Conservation (phyloP, 495 filamentous ascomycete species). For the Neurospora sp. region DNA sequence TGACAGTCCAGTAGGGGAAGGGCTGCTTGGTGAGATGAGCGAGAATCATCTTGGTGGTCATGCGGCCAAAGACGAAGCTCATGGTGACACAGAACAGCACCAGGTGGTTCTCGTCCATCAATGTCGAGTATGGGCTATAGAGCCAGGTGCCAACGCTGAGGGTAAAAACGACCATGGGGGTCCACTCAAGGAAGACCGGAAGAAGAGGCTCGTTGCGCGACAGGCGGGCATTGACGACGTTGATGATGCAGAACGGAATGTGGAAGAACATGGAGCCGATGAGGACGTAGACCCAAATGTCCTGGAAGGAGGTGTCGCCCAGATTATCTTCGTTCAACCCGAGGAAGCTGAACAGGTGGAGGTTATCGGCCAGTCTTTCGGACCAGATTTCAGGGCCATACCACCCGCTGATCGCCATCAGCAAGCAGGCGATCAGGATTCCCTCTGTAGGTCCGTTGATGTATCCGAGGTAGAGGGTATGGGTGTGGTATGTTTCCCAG, state of each 20-base stretch:
- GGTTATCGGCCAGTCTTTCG: conserved; percentile 50
- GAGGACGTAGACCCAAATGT: conserved; percentile 80
- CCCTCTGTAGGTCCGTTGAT: conserved; percentile 98
- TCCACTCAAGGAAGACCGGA: conserved; percentile 90
- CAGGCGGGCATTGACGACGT: conserved; percentile 70
- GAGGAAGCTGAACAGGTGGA: conserved; percentile 25
- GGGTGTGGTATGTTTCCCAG: conserved; percentile 98
- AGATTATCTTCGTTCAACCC: conserved; percentile 43
- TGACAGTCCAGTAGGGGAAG: conserved; percentile 92
- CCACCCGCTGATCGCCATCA: conserved; percentile 79
- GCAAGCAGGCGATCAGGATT: conserved; percentile 70
- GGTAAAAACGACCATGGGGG: conserved; percentile 76
- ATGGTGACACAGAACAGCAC: conserved; percentile 89
- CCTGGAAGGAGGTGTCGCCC: conserved; percentile 58
- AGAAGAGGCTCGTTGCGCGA: conserved; percentile 62
- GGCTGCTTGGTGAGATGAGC: conserved; percentile 88
- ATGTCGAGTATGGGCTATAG: conserved; percentile 70
- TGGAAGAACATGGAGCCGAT: conserved; percentile 67
- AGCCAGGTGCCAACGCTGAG: conserved; percentile 70
- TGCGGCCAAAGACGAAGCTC: conserved; percentile 94
- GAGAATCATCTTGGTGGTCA: conserved; percentile 99
- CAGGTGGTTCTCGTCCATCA: conserved; percentile 73
- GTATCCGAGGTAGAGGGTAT: conserved; percentile 92
- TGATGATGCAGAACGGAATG: conserved; percentile 68
- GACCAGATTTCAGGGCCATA: conserved; percentile 88